These are phyloP conservation scores for Basidioascus undulatus DNA, from an alignment of 768 basidiomycete species.

Conservation along the genomic window DNA sequence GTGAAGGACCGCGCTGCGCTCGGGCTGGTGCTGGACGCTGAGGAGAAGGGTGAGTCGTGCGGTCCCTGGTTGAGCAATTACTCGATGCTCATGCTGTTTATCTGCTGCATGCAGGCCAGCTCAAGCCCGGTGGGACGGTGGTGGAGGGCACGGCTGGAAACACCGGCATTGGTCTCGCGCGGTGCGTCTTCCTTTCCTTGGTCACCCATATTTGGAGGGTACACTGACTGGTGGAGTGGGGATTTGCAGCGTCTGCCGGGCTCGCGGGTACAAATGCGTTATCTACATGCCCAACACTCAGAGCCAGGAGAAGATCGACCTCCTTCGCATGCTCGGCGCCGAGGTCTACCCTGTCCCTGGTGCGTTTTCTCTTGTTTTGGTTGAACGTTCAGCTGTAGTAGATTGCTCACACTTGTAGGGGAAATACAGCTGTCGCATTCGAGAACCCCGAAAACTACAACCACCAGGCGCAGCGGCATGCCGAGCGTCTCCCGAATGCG, in stretches of 20 bases:
- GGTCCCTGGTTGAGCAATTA: not conserved
- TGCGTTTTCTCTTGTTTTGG: no score
- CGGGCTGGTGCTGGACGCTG: conserved; percentile 64
- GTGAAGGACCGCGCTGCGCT: conserved; percentile 95
- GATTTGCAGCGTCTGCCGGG: conserved; percentile 78
- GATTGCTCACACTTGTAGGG: no score
- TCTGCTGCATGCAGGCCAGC: conserved; percentile 21
- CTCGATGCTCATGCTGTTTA: not conserved
- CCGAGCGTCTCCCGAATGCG: conserved; percentile 46
- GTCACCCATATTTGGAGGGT: no score
- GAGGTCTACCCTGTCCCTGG: conserved; percentile 87
- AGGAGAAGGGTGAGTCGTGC: conserved; percentile 44
- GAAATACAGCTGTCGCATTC: conserved; percentile 45
- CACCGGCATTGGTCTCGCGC: conserved; percentile 73
- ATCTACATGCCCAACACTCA: conserved; percentile 87
- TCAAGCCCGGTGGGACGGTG: conserved; percentile 82
- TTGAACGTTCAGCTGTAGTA: not conserved
- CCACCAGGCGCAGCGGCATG: conserved; percentile 81
- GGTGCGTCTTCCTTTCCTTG: conserved; percentile 9
- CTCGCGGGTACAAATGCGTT: conserved; percentile 84
- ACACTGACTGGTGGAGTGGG: no score
- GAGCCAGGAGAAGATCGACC: conserved; percentile 97
- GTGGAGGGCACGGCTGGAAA: conserved; percentile 97
- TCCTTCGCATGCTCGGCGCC: conserved; percentile 87
- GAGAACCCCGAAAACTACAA: conserved; percentile 93